Evolutionary conservation across 208 protist genomes (phyloP), one percentile per base, ranked within the genome.

Genomic region (Wallacemonas rigidus): DNA sequence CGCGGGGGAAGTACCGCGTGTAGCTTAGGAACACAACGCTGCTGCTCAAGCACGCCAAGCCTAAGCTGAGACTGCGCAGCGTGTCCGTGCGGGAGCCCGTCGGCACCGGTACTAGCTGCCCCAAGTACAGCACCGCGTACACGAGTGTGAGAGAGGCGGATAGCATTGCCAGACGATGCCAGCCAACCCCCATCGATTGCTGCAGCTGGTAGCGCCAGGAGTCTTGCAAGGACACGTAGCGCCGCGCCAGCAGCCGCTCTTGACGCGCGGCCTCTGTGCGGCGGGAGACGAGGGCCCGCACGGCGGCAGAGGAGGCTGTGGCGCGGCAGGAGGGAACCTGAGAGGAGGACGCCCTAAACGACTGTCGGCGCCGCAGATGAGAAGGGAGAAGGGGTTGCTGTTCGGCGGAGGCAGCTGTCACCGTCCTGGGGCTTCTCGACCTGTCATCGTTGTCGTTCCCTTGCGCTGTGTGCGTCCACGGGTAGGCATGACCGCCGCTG

Each of bases 1-100:
- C 43, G 2, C 72, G 62, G 0, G 85, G 85, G 54, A 86, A 90
- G 75, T 84, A 90, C 36, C 82, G 82, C 39, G 80, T 53, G 71
- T 90, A 85, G 56, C 78, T 82, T 11, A 86, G 68, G 69, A 90
- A 54, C 67, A 77, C 67, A 55, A 87, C 53, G 48, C 62, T 80
- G 40, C 80, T 72, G 69, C 76, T 63, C 2, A 90, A 74, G 36
- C 72, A 75, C 9, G 80, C 67, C 1, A 85, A 43, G 1, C 85
- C 82, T 15, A 85, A 74, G 2, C 80, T n/a, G 5, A 87, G 77
- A 51, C 69, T 78, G 38, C 79, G 72, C 69, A 73, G 64, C 38
- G 62, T 71, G 40, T 82, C 58, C 62, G 79, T 80, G 0, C 43
- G 47, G n/a, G 47, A 45, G 3, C 76, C 50, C 47, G 76, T 73